phyloP scores from a whole-genome alignment of 805 yeast genomes.

The Sporopachydermia quercuum region DNA sequence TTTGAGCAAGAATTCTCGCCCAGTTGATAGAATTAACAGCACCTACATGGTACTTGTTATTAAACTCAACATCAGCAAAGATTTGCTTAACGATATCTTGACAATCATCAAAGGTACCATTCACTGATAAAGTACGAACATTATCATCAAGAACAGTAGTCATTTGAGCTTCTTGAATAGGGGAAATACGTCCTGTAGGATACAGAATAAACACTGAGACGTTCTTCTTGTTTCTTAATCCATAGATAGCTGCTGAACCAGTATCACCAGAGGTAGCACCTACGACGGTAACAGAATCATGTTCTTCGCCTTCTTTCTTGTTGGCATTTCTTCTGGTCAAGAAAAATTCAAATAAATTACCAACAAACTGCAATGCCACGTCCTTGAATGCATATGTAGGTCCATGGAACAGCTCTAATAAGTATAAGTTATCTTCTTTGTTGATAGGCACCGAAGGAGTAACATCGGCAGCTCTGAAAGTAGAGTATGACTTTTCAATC shows the following conservation, averaged over 20 bases:
- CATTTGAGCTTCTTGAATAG: conserved; percentile 97
- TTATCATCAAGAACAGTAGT: conserved; percentile 86
- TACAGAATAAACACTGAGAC: conserved; percentile 94
- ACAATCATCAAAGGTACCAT: conserved; percentile 96
- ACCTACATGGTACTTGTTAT: conserved; percentile 82
- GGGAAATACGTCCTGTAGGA: conserved; percentile 96
- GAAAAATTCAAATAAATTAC: conserved; percentile 90
- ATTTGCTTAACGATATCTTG: conserved; percentile 91
- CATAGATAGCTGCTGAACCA: conserved; percentile 98
- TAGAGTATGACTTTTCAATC: conserved; percentile 63
- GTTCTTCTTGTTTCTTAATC: conserved; percentile 91
- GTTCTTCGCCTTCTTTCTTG: conserved; percentile 26
- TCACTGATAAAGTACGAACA: conserved; percentile 89
- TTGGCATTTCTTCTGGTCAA: conserved; percentile 55
- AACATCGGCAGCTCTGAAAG: conserved; percentile 77
- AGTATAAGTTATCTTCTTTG: conserved; percentile 42
- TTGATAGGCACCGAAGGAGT: conserved; percentile 63
- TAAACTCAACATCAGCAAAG: conserved; percentile 81
- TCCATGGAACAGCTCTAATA: conserved; percentile 93
- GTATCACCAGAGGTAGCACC: conserved; percentile 99
- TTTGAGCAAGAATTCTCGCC: conserved; percentile 97
- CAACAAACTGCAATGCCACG: conserved; percentile 95
- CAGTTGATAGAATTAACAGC: conserved; percentile 98
- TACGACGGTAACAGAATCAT: conserved; percentile 84
- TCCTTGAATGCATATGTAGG: conserved; percentile 99